phyloP scores from a whole-genome alignment of 176 grass and related monocot genomes.

The Thalia dealbata region DNA sequence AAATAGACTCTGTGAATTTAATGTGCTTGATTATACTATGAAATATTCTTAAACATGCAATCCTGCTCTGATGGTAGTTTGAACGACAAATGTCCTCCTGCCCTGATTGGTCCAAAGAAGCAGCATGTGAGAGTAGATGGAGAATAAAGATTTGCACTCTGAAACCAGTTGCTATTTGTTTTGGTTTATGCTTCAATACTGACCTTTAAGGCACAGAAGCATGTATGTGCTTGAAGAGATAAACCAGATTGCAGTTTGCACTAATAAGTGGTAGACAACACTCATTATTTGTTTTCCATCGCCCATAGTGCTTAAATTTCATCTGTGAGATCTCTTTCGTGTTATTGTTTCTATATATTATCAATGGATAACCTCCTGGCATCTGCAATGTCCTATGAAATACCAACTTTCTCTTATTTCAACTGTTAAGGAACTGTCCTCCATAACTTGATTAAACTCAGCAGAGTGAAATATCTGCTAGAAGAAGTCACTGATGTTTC shows the following conservation, averaged over 20 bases:
- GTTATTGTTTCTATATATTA: too few relatives aligned
- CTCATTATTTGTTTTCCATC: too few relatives aligned
- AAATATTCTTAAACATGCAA: background rate
- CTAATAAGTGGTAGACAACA: background rate
- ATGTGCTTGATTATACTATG: background rate
- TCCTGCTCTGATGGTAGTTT: background rate
- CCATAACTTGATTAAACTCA: too few relatives aligned
- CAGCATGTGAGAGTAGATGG: too few relatives aligned
- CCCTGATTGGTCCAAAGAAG: too few relatives aligned
- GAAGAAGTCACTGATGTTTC: background rate
- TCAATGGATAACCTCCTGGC: too few relatives aligned
- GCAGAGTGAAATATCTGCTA: background rate
- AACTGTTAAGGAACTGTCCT: background rate
- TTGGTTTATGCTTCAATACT: background rate
- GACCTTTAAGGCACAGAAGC: too few relatives aligned
- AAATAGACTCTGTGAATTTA: background rate
- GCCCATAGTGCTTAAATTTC: too few relatives aligned
- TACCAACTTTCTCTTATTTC: background rate
- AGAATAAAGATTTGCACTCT: background rate
- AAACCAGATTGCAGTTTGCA: background rate
- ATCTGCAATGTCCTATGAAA: background rate
- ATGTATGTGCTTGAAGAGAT: background rate
- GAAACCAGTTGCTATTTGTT: background rate
- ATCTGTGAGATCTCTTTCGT: too few relatives aligned
- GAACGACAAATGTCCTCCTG: background rate